Evolutionary conservation across 257 asterid species (phyloP).

Genomic region (Solanum phureja): DNA sequence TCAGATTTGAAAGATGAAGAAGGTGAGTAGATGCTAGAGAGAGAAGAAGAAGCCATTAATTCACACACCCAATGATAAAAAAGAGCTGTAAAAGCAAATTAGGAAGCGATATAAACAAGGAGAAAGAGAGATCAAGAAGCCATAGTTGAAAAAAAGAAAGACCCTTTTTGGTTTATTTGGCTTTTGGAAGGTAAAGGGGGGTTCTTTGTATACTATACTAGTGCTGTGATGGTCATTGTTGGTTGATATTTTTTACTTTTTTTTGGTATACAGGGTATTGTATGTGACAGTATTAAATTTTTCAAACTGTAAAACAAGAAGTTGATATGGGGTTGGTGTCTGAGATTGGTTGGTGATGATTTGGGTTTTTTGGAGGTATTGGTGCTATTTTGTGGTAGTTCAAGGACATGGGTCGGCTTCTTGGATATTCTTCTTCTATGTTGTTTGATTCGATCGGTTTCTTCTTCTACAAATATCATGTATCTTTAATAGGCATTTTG

Average conservation of each 20-base stretch:
- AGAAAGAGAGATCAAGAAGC: background rate
- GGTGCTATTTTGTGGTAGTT: background rate
- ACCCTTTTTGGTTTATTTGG: background rate
- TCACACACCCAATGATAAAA: background rate
- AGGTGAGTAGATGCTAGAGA: conserved; percentile 15
- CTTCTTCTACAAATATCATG: background rate
- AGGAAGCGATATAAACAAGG: background rate
- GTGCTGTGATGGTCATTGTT: background rate
- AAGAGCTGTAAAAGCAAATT: background rate
- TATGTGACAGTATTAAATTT: background rate
- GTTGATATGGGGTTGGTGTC: background rate
- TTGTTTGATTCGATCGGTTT: background rate
- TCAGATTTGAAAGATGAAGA: conserved; percentile 6
- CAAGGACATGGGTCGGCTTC: background rate
- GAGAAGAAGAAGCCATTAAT: conserved; percentile 32
- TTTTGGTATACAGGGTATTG: background rate
- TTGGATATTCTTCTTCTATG: background rate
- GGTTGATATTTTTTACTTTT: background rate
- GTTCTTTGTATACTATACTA: background rate
- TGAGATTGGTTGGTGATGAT: background rate
- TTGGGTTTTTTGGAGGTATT: background rate
- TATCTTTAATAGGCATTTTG: background rate
- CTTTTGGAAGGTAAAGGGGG: background rate
- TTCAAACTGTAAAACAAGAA: background rate
- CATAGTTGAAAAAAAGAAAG: background rate